Evolutionary conservation across 2,329 filamentous ascomycete species (phyloP).

Genomic region (Zarea fungicola): DNA sequence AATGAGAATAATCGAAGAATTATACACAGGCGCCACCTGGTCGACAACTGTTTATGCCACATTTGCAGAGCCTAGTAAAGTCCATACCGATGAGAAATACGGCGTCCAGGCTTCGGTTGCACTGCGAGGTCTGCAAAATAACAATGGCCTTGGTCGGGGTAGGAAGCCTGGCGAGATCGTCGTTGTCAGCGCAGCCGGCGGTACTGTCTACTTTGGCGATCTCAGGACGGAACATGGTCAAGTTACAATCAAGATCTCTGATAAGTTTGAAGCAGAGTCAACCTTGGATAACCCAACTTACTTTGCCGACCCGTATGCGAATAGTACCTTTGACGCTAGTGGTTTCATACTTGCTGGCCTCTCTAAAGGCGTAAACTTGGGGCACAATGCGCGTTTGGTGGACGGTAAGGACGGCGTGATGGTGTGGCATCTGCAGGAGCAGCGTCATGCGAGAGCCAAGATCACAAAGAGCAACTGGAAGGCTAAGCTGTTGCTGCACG

Average conservation of each 20-base stretch:
- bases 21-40: constrained; percentile 39
- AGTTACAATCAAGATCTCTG: constrained; percentile 27
- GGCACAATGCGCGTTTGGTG: constrained; percentile 24
- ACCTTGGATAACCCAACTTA: constrained; percentile 54
- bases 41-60: constrained; percentile 43
- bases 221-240: constrained; percentile 18
- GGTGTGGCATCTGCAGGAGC: constrained; percentile 37
- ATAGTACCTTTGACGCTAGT: constrained; percentile 40
- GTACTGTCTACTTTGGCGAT: constrained; percentile 39
- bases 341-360: constrained; percentile 50
- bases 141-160: constrained; percentile 53
- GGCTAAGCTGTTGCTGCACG: constrained; percentile 48
- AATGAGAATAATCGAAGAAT: constrained; percentile 42
- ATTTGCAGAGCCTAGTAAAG: constrained; percentile 23
- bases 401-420: constrained; percentile 36
- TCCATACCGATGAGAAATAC: constrained; percentile 21
- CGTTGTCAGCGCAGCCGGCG: constrained; percentile 39
- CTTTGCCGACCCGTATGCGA: constrained; percentile 48
- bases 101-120: constrained; percentile 40
- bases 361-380: constrained; percentile 33
- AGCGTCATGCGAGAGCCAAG: constrained; percentile 11
- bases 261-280: constrained; percentile 38
- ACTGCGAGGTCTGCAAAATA: constrained; percentile 42
- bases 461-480: constrained; percentile 30
- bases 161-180: constrained; percentile 35